Evolutionary conservation across 2,329 filamentous ascomycete species (phyloP).

Genomic region (Didymella keratinophila): DNA sequence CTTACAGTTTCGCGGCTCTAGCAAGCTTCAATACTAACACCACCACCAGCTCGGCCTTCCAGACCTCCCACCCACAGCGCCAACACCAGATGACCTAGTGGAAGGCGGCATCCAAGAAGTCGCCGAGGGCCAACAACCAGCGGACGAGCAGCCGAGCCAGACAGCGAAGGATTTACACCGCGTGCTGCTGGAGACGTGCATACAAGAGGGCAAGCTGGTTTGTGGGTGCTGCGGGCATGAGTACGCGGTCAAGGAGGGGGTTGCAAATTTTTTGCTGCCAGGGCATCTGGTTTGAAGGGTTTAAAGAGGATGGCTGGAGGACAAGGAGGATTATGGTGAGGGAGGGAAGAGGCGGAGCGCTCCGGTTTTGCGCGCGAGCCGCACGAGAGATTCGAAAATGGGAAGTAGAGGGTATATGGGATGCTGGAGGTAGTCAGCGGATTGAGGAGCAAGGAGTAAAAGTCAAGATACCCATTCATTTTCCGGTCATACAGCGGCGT

Average conservation of each 20-base stretch:
- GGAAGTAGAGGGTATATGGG: no score
- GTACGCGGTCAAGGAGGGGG: slow-evolving; percentile 93
- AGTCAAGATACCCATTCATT: slow-evolving; percentile 39
- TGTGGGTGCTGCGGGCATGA: slow-evolving; percentile 93
- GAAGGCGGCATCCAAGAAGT: slow-evolving; percentile 9
- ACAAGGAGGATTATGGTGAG: neutral
- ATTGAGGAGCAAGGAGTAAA: neutral
- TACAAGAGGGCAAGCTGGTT: slow-evolving; percentile 85
- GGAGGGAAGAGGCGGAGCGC: neutral
- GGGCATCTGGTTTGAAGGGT: slow-evolving; percentile 76
- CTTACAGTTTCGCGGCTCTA: no score
- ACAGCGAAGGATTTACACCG: slow-evolving; percentile 80
- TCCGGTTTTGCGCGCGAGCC: neutral
- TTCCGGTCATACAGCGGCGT: neutral
- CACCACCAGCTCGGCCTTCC: slow-evolving; percentile 79
- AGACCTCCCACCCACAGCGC: slow-evolving; percentile 62
- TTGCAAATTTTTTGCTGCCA: slow-evolving; percentile 93
- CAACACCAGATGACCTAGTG: slow-evolving; percentile 46
- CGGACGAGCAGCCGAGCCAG: slow-evolving; percentile 63
- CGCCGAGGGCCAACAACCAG: slow-evolving; percentile 51
- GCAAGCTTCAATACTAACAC: neutral
- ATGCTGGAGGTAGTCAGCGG: neutral
- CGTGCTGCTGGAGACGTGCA: slow-evolving; percentile 86
- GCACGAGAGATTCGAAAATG: no score
- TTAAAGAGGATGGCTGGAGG: neutral